phyloP scores from a whole-genome alignment of 306 rosid species.

The Fagus sylvatica region DNA sequence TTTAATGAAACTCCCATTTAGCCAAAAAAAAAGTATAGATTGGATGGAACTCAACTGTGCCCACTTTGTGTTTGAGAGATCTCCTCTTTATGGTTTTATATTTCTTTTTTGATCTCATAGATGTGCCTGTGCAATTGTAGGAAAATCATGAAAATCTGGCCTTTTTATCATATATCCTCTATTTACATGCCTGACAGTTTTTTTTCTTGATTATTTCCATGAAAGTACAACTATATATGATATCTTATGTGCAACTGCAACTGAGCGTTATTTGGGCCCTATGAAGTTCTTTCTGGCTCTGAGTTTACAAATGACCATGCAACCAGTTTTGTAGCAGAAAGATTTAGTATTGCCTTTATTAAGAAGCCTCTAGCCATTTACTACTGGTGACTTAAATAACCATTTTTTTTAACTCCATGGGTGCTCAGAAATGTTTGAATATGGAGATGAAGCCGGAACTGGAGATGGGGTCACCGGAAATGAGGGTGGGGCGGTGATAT shows the following conservation, averaged over 20 bases:
- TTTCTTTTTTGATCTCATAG: not conserved
- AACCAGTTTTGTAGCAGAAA: not conserved
- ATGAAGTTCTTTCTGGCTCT: constrained; percentile 6
- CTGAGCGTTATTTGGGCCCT: not conserved
- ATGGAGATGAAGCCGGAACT: too few species aligned
- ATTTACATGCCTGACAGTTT: not conserved
- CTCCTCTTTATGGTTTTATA: not conserved
- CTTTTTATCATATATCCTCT: not conserved
- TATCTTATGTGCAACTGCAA: not conserved
- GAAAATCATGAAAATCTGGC: not conserved
- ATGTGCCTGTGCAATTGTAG: not conserved
- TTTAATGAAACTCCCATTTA: too few species aligned
- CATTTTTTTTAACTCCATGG: constrained; percentile 6
- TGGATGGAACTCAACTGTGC: not conserved
- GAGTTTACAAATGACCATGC: not conserved
- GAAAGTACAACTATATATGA: not conserved
- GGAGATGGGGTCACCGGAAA: too few species aligned
- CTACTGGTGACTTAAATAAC: not conserved
- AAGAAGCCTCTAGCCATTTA: not conserved
- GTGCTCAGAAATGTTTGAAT: not conserved
- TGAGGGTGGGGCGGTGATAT: too few species aligned
- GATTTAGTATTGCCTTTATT: not conserved
- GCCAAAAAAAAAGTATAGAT: too few species aligned
- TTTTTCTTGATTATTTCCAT: not conserved
- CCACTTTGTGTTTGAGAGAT: not conserved